These are phyloP conservation scores for Phlebiopsis flavidoalba DNA, from an alignment of 768 basidiomycete genomes.

Conservation along the genomic window DNA sequence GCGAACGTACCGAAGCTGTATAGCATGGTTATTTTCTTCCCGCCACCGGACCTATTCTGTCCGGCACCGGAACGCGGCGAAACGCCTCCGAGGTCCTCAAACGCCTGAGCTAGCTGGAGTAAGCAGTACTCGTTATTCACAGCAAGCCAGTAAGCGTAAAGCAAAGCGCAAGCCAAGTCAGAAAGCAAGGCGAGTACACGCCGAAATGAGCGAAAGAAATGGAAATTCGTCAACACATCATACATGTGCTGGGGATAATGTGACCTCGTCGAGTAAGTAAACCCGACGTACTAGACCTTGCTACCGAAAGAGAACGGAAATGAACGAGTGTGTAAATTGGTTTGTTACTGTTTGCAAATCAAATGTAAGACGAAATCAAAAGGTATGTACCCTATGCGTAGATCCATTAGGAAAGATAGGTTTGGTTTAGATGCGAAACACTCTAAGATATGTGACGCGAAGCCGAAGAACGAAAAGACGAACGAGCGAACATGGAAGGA, in stretches of 20 bases:
- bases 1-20: not conserved
- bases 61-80: not conserved
- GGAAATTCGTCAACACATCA: not conserved
- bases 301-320: not conserved
- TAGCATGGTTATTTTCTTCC: not conserved
- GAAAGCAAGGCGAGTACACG: constrained; percentile 23
- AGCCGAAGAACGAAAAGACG: not conserved
- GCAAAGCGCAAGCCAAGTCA: not conserved
- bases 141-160: not conserved
- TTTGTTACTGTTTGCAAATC: not conserved
- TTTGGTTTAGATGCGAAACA: not conserved
- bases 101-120: not conserved
- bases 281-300: not conserved
- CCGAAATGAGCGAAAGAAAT: not conserved
- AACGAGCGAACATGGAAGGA: not conserved
- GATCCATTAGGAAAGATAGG: constrained; percentile 2
- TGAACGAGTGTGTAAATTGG: constrained; percentile 1
- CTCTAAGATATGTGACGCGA: not conserved
- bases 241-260: not conserved
- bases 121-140: not conserved
- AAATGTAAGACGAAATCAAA: not conserved
- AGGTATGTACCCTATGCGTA: not conserved
- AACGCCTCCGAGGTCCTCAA: not conserved
- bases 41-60: not conserved
- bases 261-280: not conserved